Percentiles rank a stretch among this genome's conserved stretches.
Conservation (phyloP, 2,329 filamentous ascomycete species). For the Hypoxylon sp. region DNA sequence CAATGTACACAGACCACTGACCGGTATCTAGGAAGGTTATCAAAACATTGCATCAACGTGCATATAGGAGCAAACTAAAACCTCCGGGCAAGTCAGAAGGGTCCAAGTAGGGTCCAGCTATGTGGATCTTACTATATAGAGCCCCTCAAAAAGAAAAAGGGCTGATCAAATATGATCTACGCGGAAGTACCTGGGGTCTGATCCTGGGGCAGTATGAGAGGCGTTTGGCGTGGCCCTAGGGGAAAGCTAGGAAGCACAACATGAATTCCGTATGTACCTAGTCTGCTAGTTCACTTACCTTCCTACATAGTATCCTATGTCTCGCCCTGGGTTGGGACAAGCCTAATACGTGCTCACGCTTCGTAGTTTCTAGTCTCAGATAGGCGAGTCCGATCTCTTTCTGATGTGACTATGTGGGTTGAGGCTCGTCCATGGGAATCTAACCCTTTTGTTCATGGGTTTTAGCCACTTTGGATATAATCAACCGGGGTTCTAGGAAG, state of each 20-base stretch:
- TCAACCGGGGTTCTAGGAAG: neutral
- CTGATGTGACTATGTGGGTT: constrained; percentile 20
- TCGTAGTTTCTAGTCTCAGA: constrained; percentile 26
- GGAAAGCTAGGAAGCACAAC: neutral
- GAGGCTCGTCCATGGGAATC: constrained; percentile 5
- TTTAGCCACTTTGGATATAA: constrained; percentile 24
- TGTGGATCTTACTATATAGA: neutral
- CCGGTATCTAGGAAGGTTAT: constrained; percentile 11
- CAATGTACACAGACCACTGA: neutral
- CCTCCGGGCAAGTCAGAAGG: constrained; percentile 14
- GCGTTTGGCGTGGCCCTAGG: neutral
- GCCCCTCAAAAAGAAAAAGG: neutral
- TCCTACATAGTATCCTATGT: too few species aligned
- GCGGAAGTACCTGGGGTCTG: constrained; percentile 2
- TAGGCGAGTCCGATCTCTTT: constrained; percentile 35
- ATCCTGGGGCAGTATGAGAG: constrained; percentile 1
- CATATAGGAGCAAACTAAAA: constrained; percentile 24
- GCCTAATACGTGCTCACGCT: constrained; percentile 1
- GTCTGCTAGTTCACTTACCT: too few species aligned
- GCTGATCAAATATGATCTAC: constrained; percentile 9
- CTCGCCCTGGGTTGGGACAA: constrained; percentile 13
- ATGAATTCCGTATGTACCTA: constrained; percentile 8
- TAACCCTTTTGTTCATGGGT: constrained; percentile 14
- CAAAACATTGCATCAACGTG: constrained; percentile 17
- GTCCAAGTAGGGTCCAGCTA: neutral